phyloP scores from a whole-genome alignment of 2,329 filamentous ascomycete genomes.

The Trichoderma cornu-damae region DNA sequence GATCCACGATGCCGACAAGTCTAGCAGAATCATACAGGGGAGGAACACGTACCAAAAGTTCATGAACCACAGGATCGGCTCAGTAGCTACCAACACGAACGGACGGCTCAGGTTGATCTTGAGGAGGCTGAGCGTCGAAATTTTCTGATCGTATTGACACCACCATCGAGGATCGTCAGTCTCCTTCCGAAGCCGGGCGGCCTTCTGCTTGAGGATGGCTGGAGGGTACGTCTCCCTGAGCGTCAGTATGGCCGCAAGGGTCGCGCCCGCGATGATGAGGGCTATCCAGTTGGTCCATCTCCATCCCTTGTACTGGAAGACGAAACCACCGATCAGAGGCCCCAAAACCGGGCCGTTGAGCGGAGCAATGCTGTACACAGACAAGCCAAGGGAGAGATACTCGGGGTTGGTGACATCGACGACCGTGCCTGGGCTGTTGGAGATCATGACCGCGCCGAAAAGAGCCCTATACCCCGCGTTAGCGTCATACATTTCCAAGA shows the following conservation, averaged over 20 bases:
- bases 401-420: slow-evolving; percentile 79
- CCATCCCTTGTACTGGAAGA: slow-evolving; percentile 70
- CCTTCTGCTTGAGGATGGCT: slow-evolving; percentile 61
- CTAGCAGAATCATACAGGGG: neutral
- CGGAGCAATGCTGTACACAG: slow-evolving; percentile 64
- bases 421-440: slow-evolving; percentile 76
- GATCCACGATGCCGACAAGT: neutral
- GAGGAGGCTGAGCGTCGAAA: slow-evolving; percentile 60
- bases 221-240: slow-evolving; percentile 75
- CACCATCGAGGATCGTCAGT: slow-evolving; percentile 69
- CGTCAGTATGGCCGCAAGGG: slow-evolving; percentile 53
- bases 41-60: slow-evolving; percentile 51
- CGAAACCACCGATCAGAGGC: slow-evolving; percentile 65
- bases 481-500: neutral
- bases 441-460: slow-evolving; percentile 69
- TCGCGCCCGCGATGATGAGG: slow-evolving; percentile 63
- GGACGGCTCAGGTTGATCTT: slow-evolving; percentile 73
- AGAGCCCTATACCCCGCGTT: slow-evolving; percentile 33
- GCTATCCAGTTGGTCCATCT: slow-evolving; percentile 81
- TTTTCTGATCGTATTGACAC: slow-evolving; percentile 71
- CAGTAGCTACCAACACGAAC: slow-evolving; percentile 69
- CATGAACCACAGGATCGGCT: slow-evolving; percentile 74
- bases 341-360: slow-evolving; percentile 62
- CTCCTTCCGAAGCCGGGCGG: slow-evolving; percentile 58
- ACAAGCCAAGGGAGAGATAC: slow-evolving; percentile 75